Percentiles rank a stretch among this genome's conserved stretches.
Conservation (phyloP, 73 alveolate species). For the Halteria grandinella region DNA sequence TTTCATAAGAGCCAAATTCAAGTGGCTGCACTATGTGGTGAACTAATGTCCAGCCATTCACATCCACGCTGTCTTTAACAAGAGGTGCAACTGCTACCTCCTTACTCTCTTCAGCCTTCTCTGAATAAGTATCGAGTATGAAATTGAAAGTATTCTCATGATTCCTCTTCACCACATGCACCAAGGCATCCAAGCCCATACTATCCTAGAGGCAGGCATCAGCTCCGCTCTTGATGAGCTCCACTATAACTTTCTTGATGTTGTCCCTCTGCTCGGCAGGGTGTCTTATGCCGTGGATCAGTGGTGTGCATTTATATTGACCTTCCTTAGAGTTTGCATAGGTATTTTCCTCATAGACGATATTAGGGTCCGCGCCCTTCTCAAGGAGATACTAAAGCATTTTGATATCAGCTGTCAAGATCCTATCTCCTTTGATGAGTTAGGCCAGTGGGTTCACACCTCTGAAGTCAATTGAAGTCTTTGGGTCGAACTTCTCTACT, state of each 20-base stretch:
- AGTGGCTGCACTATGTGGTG: constrained; percentile 81
- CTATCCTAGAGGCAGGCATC: constrained; percentile 56
- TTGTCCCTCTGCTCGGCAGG: constrained; percentile 21
- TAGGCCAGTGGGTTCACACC: constrained; percentile 39
- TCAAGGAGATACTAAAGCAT: constrained; percentile 14
- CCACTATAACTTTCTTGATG: constrained; percentile 7
- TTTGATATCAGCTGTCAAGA: constrained; percentile 12
- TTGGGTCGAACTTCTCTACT: neutral
- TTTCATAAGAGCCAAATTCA: constrained; percentile 90
- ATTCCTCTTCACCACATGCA: constrained; percentile 75
- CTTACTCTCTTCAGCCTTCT: constrained; percentile 37
- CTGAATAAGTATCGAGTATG: constrained; percentile 45
- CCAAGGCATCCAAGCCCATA: constrained; percentile 72
- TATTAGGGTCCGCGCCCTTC: constrained; percentile 7
- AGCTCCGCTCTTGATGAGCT: neutral
- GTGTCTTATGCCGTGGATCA: constrained; percentile 74
- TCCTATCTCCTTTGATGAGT: constrained; percentile 34
- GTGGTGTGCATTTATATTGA: constrained; percentile 67
- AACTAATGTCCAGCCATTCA: constrained; percentile 76
- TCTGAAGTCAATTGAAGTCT: constrained; percentile 5
- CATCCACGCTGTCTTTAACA: constrained; percentile 70
- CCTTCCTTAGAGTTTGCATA: neutral
- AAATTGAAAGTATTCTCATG: constrained; percentile 61
- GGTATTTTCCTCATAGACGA: neutral
- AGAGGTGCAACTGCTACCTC: too few relatives aligned